Evolutionary conservation across 2,329 filamentous ascomycete genomes (phyloP), one percentile per base, ranked within the genome.

Genomic region (Nannizziopsis barbatae): DNA sequence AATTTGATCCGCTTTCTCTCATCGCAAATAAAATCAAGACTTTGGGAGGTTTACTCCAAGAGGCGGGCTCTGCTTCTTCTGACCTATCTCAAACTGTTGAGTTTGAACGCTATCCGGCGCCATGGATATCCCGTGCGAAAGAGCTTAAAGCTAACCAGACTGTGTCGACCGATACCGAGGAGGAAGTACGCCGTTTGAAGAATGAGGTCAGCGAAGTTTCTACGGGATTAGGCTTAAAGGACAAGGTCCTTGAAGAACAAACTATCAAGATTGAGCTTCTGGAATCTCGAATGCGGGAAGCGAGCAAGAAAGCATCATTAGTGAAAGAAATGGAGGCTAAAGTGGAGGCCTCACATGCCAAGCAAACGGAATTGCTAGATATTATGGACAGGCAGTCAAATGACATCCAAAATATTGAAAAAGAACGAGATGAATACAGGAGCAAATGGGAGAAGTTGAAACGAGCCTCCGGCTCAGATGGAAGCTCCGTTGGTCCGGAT

Each of bases 181-280:
- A 90, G 59, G 86, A 95, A 63, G 76, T 95, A 47, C 79, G 83
- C 5, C 80, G 82, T 15, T 72, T 95, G 50, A 86, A 83, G 58
- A 85, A 89, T 46, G 83, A 90, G 56, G 77, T 92, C 55, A 80
- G 82, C 55, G 86, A 90, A 59, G 81, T 84, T 15, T 83, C 85
- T 2, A 80, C 83, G 47, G 74, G 77, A 2, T 75, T 87, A 50
- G 80, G 83, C 1, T 76, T 82, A 54, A 81, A 83, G 53, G 86
- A 95, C 55, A 85, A 89, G 62, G 81, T 83, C 32, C 78, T 94
- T 45, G 88, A 93, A 64, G 90, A 93, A 50, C 69, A 86, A 18
- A 78, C 83, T n/a, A 83, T 95, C 56, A 89, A 92, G 65, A 94
- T 95, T 56, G 90, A 95, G 66, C 86, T 92, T 36, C 79, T 96